Evolutionary conservation across 2,329 filamentous ascomycete genomes (phyloP).

Genomic region (Ustulina deusta): DNA sequence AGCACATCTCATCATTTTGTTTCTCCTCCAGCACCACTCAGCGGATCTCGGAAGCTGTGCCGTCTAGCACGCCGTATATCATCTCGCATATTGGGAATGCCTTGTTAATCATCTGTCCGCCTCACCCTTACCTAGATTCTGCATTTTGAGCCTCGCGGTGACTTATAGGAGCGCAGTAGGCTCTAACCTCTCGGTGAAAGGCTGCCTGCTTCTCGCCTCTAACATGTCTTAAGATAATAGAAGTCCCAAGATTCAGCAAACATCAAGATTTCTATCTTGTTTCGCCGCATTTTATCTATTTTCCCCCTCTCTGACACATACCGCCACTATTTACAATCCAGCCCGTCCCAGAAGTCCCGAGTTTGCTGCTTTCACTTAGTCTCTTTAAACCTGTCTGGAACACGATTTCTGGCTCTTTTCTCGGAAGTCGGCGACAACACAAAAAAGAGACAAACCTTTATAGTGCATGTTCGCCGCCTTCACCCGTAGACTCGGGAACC

Average conservation of each 20-base stretch:
- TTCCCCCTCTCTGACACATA: constrained; percentile 12
- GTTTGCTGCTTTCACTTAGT: constrained; percentile 17
- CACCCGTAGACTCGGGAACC: constrained; percentile 9
- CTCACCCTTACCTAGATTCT: constrained; percentile 33
- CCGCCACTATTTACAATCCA: background rate
- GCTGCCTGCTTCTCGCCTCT: constrained; percentile 2
- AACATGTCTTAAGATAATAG: constrained; percentile 24
- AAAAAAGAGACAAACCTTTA: constrained; percentile 7
- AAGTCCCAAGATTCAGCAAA: constrained; percentile 16
- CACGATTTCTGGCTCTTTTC: background rate
- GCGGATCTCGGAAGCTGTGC: constrained; percentile 34
- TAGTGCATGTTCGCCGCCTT: constrained; percentile 17
- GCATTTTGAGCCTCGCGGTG: constrained; percentile 36
- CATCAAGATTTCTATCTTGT: constrained; percentile 16
- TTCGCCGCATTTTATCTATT: constrained; percentile 25
- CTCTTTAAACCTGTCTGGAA: background rate
- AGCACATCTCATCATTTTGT: constrained; percentile 18
- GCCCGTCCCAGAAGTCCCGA: background rate
- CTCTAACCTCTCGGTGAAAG: constrained; percentile 24
- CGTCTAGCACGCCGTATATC: constrained; percentile 19
- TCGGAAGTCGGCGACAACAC: constrained; percentile 1
- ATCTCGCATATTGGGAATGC: constrained; percentile 1
- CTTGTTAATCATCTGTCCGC: constrained; percentile 33
- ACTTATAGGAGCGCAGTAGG: constrained; percentile 18
- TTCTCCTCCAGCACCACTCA: background rate